These are phyloP conservation scores for Phytophthora gonapodyides DNA, from an alignment of 352 stramenopile species.

Conservation along the genomic window DNA sequence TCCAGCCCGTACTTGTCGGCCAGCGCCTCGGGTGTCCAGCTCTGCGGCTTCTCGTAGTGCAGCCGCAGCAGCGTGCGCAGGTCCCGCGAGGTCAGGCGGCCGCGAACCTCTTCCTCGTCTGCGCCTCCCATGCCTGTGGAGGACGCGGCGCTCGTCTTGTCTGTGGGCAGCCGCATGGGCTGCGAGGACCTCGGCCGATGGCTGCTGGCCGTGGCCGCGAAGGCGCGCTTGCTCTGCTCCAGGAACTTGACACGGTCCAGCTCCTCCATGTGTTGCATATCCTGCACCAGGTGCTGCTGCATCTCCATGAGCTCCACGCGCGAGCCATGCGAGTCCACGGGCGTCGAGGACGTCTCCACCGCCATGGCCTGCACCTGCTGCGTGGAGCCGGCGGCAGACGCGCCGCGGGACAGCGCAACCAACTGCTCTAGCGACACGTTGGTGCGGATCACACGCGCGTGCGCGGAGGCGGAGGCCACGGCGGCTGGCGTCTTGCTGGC, in stretches of 20 bases:
- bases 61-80: slow-evolving; percentile 62
- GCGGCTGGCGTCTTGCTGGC: slow-evolving; percentile 34
- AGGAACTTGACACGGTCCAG: slow-evolving; percentile 60
- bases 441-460: slow-evolving; percentile 38
- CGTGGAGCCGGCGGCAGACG: not conserved
- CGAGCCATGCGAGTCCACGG: slow-evolving; percentile 26
- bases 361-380: slow-evolving; percentile 3
- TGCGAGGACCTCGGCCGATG: slow-evolving; percentile 51
- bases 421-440: slow-evolving; percentile 49
- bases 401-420: slow-evolving; percentile 28
- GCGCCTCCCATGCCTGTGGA: slow-evolving; percentile 43
- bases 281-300: slow-evolving; percentile 48
- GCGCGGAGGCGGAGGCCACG: slow-evolving; percentile 13
- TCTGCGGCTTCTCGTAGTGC: slow-evolving; percentile 63
- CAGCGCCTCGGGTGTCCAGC: slow-evolving; percentile 53
- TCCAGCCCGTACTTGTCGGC: slow-evolving; percentile 59
- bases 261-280: slow-evolving; percentile 61
- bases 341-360: slow-evolving; percentile 29
- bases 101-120: slow-evolving; percentile 41
- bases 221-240: slow-evolving; percentile 54
- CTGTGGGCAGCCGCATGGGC: slow-evolving; percentile 49
- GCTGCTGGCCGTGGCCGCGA: slow-evolving; percentile 66
- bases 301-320: slow-evolving; percentile 58
- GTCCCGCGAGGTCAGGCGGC: slow-evolving; percentile 59
- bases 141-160: slow-evolving; percentile 55